phyloP scores from a whole-genome alignment of 805 yeast genomes.

The Diddensiella caesifluorescens region DNA sequence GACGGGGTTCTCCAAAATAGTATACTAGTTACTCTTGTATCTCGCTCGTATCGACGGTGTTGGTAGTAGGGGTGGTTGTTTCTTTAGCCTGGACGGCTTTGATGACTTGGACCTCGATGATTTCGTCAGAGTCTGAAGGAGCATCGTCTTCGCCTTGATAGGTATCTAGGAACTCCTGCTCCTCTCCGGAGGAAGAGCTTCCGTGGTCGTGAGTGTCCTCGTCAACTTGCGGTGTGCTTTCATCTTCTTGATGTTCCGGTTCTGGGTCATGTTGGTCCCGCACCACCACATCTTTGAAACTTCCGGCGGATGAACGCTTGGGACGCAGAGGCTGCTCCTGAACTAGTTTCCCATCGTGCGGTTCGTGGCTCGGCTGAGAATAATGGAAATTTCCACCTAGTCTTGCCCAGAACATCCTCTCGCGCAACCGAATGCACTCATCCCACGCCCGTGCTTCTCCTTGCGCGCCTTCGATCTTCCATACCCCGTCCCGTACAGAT shows the following conservation, averaged over 20 bases:
- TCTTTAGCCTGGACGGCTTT: conserved; percentile 1
- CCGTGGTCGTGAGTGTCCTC: neutral
- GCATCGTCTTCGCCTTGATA: conserved; percentile 7
- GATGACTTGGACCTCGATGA: conserved; percentile 9
- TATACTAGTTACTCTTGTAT: too few species aligned
- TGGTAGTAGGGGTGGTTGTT: neutral
- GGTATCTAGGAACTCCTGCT: conserved; percentile 12
- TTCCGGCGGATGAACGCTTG: too few species aligned
- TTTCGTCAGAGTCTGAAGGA: conserved; percentile 8
- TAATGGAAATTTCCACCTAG: conserved; percentile 44
- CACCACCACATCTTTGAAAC: too few species aligned
- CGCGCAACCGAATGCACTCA: conserved; percentile 57
- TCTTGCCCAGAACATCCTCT: conserved; percentile 77
- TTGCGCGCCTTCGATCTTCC: conserved; percentile 48
- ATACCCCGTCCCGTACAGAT: conserved; percentile 52
- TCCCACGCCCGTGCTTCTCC: conserved; percentile 51
- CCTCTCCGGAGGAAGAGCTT: neutral
- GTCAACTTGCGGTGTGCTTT: neutral
- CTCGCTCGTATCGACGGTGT: too few species aligned
- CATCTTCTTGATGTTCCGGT: neutral
- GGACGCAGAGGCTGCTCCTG: too few species aligned
- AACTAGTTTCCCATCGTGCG: too few species aligned
- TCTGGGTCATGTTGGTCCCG: neutral
- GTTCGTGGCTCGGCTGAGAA: too few species aligned
- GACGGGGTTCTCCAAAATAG: too few species aligned